Base-by-base conservation (phyloP, 257 asterid genomes). In the Solanum lycopersicoides region DNA sequence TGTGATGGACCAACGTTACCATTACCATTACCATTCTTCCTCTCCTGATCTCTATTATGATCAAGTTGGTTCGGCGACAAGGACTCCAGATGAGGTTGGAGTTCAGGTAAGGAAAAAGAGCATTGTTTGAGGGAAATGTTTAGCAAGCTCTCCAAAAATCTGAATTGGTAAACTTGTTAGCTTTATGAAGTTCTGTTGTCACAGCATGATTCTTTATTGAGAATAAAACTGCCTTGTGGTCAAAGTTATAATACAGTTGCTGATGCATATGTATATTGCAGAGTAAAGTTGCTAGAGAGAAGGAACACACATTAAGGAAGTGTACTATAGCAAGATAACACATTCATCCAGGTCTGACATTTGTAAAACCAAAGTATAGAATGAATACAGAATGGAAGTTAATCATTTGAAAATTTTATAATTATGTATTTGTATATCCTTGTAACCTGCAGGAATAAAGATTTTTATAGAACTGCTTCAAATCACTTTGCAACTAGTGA, bases 121-220 rank as follows among this genome's bases (percentile, higher is more conserved):
- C 91, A 91, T 85, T 88, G 91, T 83, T 91, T 94, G 87, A 95
- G 96, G 87, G 89, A 89, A 89, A 90, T 91, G 87, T 95, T 94
- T 89, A 95, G 90, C 91, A 95, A 77, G 88, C 92, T 89, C 93
- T 95, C 98, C 50, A 94, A 79, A 89, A 91, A 94, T 87, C 98
- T 95, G 96, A 94, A 93, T 53, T 9, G 74, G 60, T 37, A 83
- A 83, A 32, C 72, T 86, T 84, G 89, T 76, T 88, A 75, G 53
- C 87, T 56, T 87, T 87, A 60, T 84, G 63, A 68, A 86, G 84
- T 86, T 90, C 87, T 75, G 87, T 71, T 83, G 65, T 56, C 86
- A 72, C 63, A 75, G 87, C 79, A 72, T 84, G 86, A 74, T 83
- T 77, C 86, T 74, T 73, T 73, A 72, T 47, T 47, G 63, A 47